Evolutionary conservation across 768 basidiomycete genomes (phyloP).

Genomic region (Boletus eberwhitei): DNA sequence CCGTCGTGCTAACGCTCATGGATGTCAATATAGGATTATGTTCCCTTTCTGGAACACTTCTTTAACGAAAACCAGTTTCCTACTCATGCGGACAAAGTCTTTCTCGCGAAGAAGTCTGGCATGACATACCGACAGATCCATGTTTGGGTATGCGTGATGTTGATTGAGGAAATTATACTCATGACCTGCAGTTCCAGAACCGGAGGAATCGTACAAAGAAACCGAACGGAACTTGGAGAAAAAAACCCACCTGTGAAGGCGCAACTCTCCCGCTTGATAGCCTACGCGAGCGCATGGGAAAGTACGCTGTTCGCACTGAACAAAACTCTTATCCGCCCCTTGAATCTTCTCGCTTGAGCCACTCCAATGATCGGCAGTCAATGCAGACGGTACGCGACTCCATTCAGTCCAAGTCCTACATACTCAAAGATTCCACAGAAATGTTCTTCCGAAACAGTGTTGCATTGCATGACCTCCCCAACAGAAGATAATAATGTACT

Average conservation of each 20-base stretch:
- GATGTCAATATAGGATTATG: not conserved
- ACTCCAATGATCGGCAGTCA: not conserved
- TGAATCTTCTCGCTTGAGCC: not conserved
- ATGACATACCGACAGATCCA: conserved; percentile 6
- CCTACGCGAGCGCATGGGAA: not conserved
- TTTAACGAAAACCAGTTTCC: conserved; percentile 2
- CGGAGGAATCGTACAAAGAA: conserved; percentile 1
- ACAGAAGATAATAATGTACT: not conserved
- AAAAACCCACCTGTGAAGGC: not conserved
- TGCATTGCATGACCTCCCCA: not conserved
- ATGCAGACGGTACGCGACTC: not conserved
- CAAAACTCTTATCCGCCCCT: not conserved
- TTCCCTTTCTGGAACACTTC: conserved; percentile 1
- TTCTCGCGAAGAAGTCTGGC: conserved; percentile 1
- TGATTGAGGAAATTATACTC: not conserved
- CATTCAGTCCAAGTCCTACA: not conserved
- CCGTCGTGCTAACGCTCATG: not conserved
- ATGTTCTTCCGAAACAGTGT: not conserved
- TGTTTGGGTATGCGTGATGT: not conserved
- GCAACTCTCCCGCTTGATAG: not conserved
- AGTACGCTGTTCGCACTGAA: not conserved
- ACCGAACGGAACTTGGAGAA: not conserved
- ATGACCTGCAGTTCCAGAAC: conserved; percentile 1
- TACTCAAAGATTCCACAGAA: not conserved
- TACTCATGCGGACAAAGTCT: not conserved